A percentile compares a stretch with the other conserved stretches of the same genome.
phyloP scores from a whole-genome alignment of 2,329 filamentous ascomycete genomes.

The Talaromyces rugulosus region DNA sequence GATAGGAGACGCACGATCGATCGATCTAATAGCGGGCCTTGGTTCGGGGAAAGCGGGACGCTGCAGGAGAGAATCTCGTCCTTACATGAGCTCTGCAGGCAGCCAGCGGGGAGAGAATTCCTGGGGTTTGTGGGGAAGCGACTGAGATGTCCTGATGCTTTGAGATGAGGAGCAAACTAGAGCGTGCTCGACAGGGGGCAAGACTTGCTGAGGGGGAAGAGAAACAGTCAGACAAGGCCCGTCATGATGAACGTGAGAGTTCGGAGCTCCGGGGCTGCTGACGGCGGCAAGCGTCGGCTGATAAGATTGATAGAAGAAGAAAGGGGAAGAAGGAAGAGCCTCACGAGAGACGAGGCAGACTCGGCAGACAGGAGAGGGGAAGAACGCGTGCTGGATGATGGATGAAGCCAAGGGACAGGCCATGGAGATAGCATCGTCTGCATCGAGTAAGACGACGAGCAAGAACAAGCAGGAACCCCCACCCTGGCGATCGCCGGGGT shows the following conservation, averaged over 20 bases:
- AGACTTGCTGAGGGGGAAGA: not conserved
- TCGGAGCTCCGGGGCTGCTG: not conserved
- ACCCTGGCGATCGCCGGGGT: not conserved
- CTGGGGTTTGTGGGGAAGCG: not conserved
- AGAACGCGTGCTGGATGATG: not conserved
- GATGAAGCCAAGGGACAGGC: not conserved
- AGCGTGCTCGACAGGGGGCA: not conserved
- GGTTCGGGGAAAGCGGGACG: not conserved
- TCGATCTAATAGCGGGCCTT: not conserved
- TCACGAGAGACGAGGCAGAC: not conserved
- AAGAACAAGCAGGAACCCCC: not conserved
- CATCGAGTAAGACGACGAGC: not conserved
- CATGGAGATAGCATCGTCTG: not conserved
- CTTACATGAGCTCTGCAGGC: constrained; percentile 1
- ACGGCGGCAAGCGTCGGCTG: not conserved
- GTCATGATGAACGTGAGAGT: not conserved
- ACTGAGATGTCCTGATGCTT: no score
- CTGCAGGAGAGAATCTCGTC: not conserved
- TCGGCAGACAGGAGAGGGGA: not conserved
- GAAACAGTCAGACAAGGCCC: not conserved
- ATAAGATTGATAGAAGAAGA: not conserved
- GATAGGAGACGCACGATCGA: not conserved
- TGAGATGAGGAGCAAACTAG: no score
- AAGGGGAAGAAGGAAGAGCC: not conserved
- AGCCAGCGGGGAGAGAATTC: not conserved